Conservation (phyloP, 176 grass and related monocot species). For the Oryza brachyantha region DNA sequence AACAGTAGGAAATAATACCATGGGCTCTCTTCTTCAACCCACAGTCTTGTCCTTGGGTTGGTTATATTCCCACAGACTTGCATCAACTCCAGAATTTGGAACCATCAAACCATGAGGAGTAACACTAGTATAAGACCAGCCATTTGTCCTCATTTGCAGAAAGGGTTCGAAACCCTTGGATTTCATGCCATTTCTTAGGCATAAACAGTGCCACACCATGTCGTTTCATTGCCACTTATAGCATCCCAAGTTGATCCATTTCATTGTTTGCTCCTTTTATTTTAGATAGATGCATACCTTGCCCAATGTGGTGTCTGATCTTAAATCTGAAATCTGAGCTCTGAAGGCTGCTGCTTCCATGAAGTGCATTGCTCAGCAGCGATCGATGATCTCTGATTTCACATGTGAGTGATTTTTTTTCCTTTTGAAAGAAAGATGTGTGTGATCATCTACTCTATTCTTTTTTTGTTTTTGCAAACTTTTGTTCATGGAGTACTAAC, state of each 20-base stretch:
- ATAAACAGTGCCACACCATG: neutral
- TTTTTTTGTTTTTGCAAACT: neutral
- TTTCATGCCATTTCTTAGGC: neutral
- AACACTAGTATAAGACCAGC: conserved; percentile 17
- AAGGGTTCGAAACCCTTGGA: neutral
- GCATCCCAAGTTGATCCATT: neutral
- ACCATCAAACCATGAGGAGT: neutral
- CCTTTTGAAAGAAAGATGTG: neutral
- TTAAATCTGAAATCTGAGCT: too few relatives aligned
- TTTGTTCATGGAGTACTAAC: neutral
- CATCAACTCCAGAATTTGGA: neutral
- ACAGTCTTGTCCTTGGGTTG: neutral
- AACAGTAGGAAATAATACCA: neutral
- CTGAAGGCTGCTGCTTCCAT: neutral
- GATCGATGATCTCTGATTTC: neutral
- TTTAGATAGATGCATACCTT: neutral
- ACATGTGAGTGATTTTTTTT: neutral
- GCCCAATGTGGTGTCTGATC: neutral
- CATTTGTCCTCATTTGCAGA: neutral
- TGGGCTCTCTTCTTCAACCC: conserved; percentile 9
- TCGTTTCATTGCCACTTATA: conserved; percentile 20
- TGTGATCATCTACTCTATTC: neutral
- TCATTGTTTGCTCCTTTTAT: neutral
- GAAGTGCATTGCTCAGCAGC: neutral
- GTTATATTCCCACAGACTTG: neutral